Conservation (phyloP, 2,329 filamentous ascomycete species). For the Trichophyton mentagrophytes region DNA sequence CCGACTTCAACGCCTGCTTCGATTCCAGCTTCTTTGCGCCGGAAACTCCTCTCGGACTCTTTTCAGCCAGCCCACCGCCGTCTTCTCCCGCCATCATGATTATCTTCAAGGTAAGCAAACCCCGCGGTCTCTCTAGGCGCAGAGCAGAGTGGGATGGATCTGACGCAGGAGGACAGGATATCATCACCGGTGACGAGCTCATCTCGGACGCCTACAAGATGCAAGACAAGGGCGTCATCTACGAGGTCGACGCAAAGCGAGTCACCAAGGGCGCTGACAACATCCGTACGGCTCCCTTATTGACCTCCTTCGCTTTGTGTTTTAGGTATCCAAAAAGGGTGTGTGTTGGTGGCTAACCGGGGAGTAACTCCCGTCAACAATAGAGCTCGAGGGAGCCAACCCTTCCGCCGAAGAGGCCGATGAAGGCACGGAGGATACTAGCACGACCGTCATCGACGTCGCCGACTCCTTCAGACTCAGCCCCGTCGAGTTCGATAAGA, state of each 20-base stretch:
- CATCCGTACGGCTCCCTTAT: not conserved
- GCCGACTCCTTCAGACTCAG: conserved; percentile 83
- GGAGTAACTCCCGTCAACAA: no score
- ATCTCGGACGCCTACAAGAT: conserved; percentile 90
- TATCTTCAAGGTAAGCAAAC: conserved; percentile 51
- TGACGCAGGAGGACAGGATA: conserved; percentile 48
- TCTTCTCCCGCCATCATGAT: conserved; percentile 47
- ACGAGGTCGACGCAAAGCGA: conserved; percentile 86
- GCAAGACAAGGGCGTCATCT: conserved; percentile 65
- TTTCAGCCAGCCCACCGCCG: not conserved
- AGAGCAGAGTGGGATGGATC: not conserved
- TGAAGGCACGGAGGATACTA: conserved; percentile 58
- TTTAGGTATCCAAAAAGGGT: no score
- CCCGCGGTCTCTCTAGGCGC: conserved; percentile 8
- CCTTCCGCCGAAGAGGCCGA: conserved; percentile 79
- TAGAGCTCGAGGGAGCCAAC: conserved; percentile 61
- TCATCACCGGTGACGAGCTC: conserved; percentile 83
- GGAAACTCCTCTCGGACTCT: no score
- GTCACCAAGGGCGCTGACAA: conserved; percentile 55
- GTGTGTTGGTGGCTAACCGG: no score
- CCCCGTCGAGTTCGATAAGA: conserved; percentile 35
- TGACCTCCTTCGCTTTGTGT: not conserved
- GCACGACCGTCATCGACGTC: conserved; percentile 52
- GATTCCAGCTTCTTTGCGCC: no score
- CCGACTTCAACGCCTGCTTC: no score